Percentiles rank a stretch among this genome's conserved stretches.
Evolutionary conservation across 176 grass and related monocot species (phyloP).

Genomic region (Pontederia crassipes): DNA sequence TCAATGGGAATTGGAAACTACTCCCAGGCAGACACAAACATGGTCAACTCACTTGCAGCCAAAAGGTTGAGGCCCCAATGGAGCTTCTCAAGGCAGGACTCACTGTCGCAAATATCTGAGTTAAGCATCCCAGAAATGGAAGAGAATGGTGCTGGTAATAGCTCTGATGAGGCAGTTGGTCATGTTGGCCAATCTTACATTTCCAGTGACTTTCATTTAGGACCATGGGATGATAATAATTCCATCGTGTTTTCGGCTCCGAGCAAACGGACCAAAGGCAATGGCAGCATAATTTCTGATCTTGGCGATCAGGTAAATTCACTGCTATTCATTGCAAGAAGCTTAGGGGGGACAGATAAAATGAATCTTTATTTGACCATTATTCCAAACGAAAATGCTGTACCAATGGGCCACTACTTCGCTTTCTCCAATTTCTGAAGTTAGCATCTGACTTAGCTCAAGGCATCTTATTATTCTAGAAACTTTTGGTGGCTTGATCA

Average conservation of each 20-base stretch:
- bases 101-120: constrained; percentile 59
- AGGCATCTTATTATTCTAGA: no score
- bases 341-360: neutral
- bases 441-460: no score
- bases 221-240: constrained; percentile 89
- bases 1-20: constrained; percentile 36
- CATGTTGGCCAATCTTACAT: constrained; percentile 32
- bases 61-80: constrained; percentile 44
- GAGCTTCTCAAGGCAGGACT: constrained; percentile 67
- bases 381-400: neutral
- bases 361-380: neutral
- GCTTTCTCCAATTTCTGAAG: no score
- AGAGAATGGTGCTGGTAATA: constrained; percentile 38
- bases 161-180: constrained; percentile 32
- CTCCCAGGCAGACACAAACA: constrained; percentile 24
- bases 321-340: neutral
- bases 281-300: constrained; percentile 41
- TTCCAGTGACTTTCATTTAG: constrained; percentile 54
- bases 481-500: no score
- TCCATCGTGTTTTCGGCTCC: constrained; percentile 80
- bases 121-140: constrained; percentile 45
- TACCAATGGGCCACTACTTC: no score
- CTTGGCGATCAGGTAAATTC: constrained; percentile 50
- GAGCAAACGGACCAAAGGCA: constrained; percentile 38
- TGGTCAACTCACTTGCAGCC: constrained; percentile 7